These are phyloP conservation scores for Phellopilus nigrolimitatus DNA, from an alignment of 1,284 basidiomycete species.

Conservation along the genomic window DNA sequence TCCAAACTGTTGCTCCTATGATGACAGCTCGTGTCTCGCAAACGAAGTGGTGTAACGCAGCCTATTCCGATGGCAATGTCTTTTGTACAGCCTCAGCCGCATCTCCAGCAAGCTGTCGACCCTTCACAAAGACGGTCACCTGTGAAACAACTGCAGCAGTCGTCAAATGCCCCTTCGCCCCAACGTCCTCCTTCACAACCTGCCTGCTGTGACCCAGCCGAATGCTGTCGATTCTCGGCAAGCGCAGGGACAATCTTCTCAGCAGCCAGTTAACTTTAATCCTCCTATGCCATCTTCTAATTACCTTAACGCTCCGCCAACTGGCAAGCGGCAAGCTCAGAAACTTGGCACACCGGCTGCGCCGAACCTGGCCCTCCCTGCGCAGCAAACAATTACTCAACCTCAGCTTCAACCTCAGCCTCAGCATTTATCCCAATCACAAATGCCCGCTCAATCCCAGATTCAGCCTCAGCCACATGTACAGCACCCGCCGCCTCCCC, in stretches of 20 bases:
- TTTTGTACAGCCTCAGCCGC: constrained; percentile 10
- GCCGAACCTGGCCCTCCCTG: constrained; percentile 16
- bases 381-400: constrained; percentile 6
- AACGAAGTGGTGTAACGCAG: constrained; percentile 9
- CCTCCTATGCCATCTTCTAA: constrained; percentile 24
- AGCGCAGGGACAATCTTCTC: constrained; percentile 9
- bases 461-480: constrained; percentile 17
- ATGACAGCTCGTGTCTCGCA: neutral
- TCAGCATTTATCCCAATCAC: constrained; percentile 9
- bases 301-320: constrained; percentile 26
- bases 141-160: constrained; percentile 10
- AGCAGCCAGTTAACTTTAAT: constrained; percentile 23
- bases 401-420: constrained; percentile 7
- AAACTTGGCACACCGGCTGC: constrained; percentile 16
- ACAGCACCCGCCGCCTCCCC: constrained; percentile 20
- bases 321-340: constrained; percentile 19
- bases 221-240: constrained; percentile 22
- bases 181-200: constrained; percentile 15
- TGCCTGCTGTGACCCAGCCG: constrained; percentile 33
- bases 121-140: constrained; percentile 14
- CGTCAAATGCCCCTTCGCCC: constrained; percentile 1
- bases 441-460: constrained; percentile 6
- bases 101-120: constrained; percentile 15
- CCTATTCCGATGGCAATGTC: constrained; percentile 7
- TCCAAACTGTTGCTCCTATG: neutral